Evolutionary conservation across 2,329 filamentous ascomycete species (phyloP).

Genomic region (Paramyrothecium roridum): DNA sequence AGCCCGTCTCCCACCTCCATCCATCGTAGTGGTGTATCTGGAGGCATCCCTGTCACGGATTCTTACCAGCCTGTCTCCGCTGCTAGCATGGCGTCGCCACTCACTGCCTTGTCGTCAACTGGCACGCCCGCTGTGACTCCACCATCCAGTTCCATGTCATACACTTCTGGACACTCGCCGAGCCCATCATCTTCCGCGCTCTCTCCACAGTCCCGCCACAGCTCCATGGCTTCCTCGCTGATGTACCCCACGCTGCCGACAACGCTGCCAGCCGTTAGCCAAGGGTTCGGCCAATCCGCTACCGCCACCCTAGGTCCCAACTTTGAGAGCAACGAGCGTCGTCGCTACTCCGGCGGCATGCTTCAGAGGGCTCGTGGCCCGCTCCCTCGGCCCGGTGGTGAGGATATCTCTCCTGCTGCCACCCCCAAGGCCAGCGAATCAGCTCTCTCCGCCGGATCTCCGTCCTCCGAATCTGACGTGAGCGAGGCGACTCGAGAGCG

Average conservation of each 20-base stretch:
- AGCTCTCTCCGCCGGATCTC: slow-evolving; percentile 47
- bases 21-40: slow-evolving; percentile 19
- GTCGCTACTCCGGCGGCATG: slow-evolving; percentile 65
- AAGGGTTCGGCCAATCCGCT: slow-evolving; percentile 66
- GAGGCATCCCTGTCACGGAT: slow-evolving; percentile 29
- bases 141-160: slow-evolving; percentile 71
- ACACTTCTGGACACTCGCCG: slow-evolving; percentile 74
- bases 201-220: slow-evolving; percentile 63
- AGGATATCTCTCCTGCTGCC: slow-evolving; percentile 34
- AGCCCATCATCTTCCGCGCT: slow-evolving; percentile 67
- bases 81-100: slow-evolving; percentile 59
- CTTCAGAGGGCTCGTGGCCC: slow-evolving; percentile 56
- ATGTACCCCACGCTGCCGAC: slow-evolving; percentile 69
- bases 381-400: slow-evolving; percentile 29
- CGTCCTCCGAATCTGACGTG: slow-evolving; percentile 51
- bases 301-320: slow-evolving; percentile 69
- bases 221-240: slow-evolving; percentile 55
- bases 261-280: slow-evolving; percentile 58
- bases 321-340: slow-evolving; percentile 61
- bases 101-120: slow-evolving; percentile 55
- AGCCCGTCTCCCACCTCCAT: slow-evolving; percentile 49
- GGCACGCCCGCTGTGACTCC: slow-evolving; percentile 77
- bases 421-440: slow-evolving; percentile 43
- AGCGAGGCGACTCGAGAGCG: slow-evolving; percentile 51
- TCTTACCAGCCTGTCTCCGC: slow-evolving; percentile 41